These are phyloP conservation scores for Claviceps maximensis DNA, from an alignment of 2,329 filamentous ascomycete species.

Conservation along the genomic window DNA sequence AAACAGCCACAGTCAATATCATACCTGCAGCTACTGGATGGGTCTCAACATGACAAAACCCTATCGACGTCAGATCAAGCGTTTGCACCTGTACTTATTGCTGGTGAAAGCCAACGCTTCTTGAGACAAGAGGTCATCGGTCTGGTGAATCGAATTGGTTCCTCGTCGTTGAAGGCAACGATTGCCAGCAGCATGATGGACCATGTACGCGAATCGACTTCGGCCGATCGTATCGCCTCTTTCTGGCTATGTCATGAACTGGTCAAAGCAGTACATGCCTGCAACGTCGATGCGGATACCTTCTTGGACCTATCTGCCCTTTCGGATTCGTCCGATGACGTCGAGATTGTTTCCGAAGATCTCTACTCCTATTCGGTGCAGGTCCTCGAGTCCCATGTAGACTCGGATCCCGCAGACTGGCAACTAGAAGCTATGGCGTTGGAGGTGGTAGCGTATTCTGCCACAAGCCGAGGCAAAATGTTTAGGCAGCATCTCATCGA, in stretches of 20 bases:
- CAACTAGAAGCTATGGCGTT: constrained; percentile 65
- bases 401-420: constrained; percentile 47
- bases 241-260: constrained; percentile 73
- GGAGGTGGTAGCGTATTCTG: constrained; percentile 67
- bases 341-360: constrained; percentile 42
- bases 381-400: constrained; percentile 41
- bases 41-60: constrained; percentile 7
- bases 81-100: constrained; percentile 50
- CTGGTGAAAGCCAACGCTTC: constrained; percentile 51
- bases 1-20: constrained; percentile 10
- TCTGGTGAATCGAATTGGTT: constrained; percentile 42
- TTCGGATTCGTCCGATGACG: constrained; percentile 23
- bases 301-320: constrained; percentile 45
- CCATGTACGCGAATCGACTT: constrained; percentile 43
- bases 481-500: constrained; percentile 85
- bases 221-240: constrained; percentile 49
- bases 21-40: constrained; percentile 18
- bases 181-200: constrained; percentile 55
- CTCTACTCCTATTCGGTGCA: constrained; percentile 57
- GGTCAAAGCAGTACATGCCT: constrained; percentile 42
- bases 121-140: constrained; percentile 44
- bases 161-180: constrained; percentile 43
- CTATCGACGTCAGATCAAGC: constrained; percentile 8
- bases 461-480: constrained; percentile 47
- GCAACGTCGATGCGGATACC: constrained; percentile 45